Evolutionary conservation across 768 basidiomycete genomes (phyloP), one percentile per base, ranked within the genome.

Genomic region (Auriculariales sp.): DNA sequence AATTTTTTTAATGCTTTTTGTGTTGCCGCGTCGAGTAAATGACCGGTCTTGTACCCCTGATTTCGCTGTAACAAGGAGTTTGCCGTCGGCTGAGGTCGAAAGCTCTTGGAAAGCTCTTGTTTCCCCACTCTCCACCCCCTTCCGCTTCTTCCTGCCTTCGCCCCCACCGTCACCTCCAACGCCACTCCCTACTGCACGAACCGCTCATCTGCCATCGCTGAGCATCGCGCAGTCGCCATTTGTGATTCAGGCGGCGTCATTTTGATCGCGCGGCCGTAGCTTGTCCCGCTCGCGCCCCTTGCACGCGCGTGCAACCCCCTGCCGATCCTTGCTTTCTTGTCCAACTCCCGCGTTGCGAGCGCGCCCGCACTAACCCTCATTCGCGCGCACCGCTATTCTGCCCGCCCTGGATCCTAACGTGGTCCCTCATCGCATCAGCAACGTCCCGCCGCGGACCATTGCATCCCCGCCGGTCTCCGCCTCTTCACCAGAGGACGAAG

Each of bases 401-500:
- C 55, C 55, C 54, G 54, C 36, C 48, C 55, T 59, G 58, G 58
- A 59, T 42, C 51, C 57, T 42, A 17, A 31, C 42, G 46, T 49
- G 39, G 46, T 32, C 42, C 52, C 49, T 44, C 52, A 28, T 22
- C 2, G 39, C 39, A 19, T 19, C 22, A 7, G 39, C 15, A 4
- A 25, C 39, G 12, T 24, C 39, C 14, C 39, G 39, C 39, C 19
- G 7, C 6, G 39, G n/a, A n/a, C n/a, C n/a, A n/a, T 25, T 25
- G 39, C 39, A 25, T 49, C 51, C 27, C 51, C 53, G 22, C 55
- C 61, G 11, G 60, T 58, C 52, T 55, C 61, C 33, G 58, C 64
- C 54, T 52, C 51, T 48, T 57, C 50, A 58, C 50, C 52, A 54
- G 56, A 49, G 48, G 81, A 79, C 76, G 86, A 89, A 75, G 85